Evolutionary conservation across 331 rosid species (phyloP).

Genomic region (Dryas integrifolia): DNA sequence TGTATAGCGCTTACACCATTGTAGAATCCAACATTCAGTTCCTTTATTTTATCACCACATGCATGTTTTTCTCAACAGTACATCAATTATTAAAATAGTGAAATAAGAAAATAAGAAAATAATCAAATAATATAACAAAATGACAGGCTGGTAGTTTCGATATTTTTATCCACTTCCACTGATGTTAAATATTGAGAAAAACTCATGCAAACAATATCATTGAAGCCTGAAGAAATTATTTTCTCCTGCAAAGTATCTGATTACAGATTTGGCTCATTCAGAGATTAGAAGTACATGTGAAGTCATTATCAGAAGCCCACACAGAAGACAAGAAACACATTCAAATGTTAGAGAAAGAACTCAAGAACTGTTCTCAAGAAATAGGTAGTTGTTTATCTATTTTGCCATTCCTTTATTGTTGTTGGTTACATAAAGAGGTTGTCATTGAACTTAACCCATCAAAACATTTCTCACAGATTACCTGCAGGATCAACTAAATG

Average conservation of each 20-base stretch:
- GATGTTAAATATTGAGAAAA: neutral
- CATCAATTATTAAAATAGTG: neutral
- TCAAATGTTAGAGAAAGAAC: slow-evolving; percentile 63
- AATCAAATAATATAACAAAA: too few relatives aligned
- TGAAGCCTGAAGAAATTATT: slow-evolving; percentile 13
- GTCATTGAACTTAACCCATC: slow-evolving; percentile 20
- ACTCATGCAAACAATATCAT: neutral
- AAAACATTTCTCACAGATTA: slow-evolving; percentile 57
- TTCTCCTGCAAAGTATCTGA: slow-evolving; percentile 20
- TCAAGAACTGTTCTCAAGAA: slow-evolving; percentile 80
- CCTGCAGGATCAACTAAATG: slow-evolving; percentile 73
- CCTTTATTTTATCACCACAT: neutral
- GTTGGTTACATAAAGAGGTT: too few relatives aligned
- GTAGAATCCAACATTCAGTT: too few relatives aligned
- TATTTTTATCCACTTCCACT: neutral
- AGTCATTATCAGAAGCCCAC: slow-evolving; percentile 46
- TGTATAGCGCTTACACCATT: too few relatives aligned
- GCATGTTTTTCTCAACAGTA: neutral
- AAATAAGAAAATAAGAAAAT: neutral
- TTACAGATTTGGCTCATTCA: slow-evolving; percentile 39
- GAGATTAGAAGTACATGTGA: slow-evolving; percentile 56
- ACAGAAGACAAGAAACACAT: slow-evolving; percentile 60
- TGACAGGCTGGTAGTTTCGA: neutral
- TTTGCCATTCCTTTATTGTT: neutral
- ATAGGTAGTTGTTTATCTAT: slow-evolving; percentile 47